Evolutionary conservation across 805 yeast species (phyloP), one percentile per base, ranked within the genome.

Genomic region (Wickerhamomyces alni): DNA sequence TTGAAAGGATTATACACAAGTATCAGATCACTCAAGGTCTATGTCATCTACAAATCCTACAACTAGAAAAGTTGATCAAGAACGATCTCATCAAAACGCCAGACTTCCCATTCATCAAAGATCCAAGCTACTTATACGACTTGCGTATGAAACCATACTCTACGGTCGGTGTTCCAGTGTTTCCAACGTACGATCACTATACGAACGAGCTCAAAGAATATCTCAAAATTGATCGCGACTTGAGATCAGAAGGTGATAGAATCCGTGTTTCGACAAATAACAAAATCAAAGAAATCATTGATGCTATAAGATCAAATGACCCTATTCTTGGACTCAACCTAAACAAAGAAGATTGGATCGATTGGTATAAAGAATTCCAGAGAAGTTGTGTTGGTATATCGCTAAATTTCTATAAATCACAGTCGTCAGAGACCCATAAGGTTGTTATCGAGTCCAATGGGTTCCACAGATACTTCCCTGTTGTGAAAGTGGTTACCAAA

Each of bases 121-220:
- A 57, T 18, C 46, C 57, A 19, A 54, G 58, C 36, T 35, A 55
- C 28, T 55, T 74, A 15, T 80, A 71, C 54, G 62, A 70, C 9
- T 62, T 87, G 34, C 74, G 95, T 48, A 71, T 87, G 74, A 87
- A 87, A 57, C 79, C 93, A 4, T 86, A 83, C 64, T 74, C 82
- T 17, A 74, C 87, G 0, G 82, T 88, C 17, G 95, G 94, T 1
- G 77, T 78, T 10, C 96, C 96, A 1, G 71, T 69, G 22, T 51
- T 76, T 31, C 88, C 91, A 3, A 17, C 29, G 12, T 50, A 40
- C 36, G 18, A 49, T 1, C 32, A 47, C 2, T 57, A 61, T 37
- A 46, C 48, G 22, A 43, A 43, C 17, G 52, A 57, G 4, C 25
- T 62, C 6, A 27, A 46, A 7, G 55, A 51, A 21, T 22, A 5